Percentiles rank a stretch among this genome's conserved stretches.
phyloP scores from a whole-genome alignment of 2,329 filamentous ascomycete species.

The Phialemonium atrogriseum region DNA sequence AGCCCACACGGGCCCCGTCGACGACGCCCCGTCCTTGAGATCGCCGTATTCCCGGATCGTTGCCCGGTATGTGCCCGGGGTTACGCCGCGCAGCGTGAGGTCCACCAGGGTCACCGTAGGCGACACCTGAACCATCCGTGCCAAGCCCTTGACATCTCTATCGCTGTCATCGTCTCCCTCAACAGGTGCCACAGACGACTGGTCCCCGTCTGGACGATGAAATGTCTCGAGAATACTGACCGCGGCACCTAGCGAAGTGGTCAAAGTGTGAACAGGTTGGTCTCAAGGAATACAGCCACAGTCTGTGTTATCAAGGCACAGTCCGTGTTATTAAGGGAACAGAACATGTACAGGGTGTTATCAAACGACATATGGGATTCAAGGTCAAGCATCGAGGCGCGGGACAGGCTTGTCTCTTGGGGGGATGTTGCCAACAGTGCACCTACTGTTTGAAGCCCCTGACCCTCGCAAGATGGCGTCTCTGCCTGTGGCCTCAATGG shows the following conservation, averaged over 20 bases:
- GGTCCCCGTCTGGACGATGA: slow-evolving; percentile 8
- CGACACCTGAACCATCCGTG: slow-evolving; percentile 87
- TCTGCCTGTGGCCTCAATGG: slow-evolving; percentile 82
- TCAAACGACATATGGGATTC: no score
- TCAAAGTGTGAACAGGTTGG: no score
- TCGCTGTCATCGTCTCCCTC: slow-evolving; percentile 20
- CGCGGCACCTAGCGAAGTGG: slow-evolving; percentile 67
- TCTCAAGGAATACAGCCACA: no score
- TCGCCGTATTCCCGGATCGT: slow-evolving; percentile 82
- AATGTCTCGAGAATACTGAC: slow-evolving; percentile 92
- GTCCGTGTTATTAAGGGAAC: no score
- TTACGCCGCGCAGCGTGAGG: slow-evolving; percentile 74
- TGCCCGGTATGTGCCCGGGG: slow-evolving; percentile 73
- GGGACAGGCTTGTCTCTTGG: no score
- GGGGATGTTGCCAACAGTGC: slow-evolving; percentile 1
- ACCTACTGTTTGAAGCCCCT: slow-evolving; percentile 74
- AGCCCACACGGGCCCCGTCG: slow-evolving; percentile 76
- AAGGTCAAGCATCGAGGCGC: no score
- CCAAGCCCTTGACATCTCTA: slow-evolving; percentile 70
- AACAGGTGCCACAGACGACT: slow-evolving; percentile 13
- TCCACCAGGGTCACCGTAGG: slow-evolving; percentile 75
- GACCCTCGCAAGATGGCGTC: slow-evolving; percentile 92
- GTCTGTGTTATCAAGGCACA: no score
- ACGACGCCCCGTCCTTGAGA: slow-evolving; percentile 73
- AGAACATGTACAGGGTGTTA: no score